Percentiles rank a stretch among this genome's conserved stretches.
These are phyloP conservation scores for Lenzites betulinus DNA, from an alignment of 768 basidiomycete species.

Conservation along the genomic window DNA sequence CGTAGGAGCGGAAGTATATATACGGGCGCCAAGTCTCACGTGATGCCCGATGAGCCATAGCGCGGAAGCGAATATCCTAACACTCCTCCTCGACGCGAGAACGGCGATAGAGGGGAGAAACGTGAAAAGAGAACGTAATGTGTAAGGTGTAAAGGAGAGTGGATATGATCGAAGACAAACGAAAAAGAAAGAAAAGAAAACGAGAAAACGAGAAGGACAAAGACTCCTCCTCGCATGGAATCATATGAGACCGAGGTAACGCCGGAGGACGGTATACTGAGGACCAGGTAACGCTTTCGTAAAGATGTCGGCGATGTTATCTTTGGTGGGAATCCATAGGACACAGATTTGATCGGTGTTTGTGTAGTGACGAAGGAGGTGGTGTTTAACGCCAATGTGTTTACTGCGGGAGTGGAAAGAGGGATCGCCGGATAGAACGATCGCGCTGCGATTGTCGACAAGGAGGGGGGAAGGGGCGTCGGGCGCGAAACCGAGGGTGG, in stretches of 20 bases:
- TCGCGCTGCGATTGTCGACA: conserved; percentile 42
- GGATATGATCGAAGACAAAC: no score
- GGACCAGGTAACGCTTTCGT: conserved; percentile 39
- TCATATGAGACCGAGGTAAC: conserved; percentile 21
- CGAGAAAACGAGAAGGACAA: neutral
- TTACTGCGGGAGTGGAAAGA: conserved; percentile 39
- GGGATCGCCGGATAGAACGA: conserved; percentile 37
- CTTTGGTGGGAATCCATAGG: conserved; percentile 33
- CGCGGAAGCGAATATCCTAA: no score
- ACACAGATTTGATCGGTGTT: conserved; percentile 29
- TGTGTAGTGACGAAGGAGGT: conserved; percentile 37
- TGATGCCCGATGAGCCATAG: no score
- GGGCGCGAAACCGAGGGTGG: conserved; percentile 23
- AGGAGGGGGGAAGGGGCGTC: conserved; percentile 20
- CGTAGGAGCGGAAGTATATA: neutral
- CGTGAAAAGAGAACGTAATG: no score
- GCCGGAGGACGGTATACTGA: conserved; percentile 20
- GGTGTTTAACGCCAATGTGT: conserved; percentile 47
- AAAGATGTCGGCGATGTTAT: conserved; percentile 44
- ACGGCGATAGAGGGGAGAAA: no score
- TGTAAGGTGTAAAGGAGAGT: no score
- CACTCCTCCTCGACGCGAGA: no score
- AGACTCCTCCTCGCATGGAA: conserved; percentile 24
- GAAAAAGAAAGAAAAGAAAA: neutral
- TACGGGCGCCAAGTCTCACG: neutral